phyloP scores from a whole-genome alignment of 176 grass and related monocot genomes.

The barley (Hordeum vulgare) region MorexV3_pseudomolecules_assembly NC_058523.1:22119923-22120422 shows the following conservation, averaged over 20 bases:
- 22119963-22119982: neutral
- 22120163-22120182: neutral
- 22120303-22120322: too few species aligned
- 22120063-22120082: neutral
- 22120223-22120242: too few species aligned
- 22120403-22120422: too few species aligned
- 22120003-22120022: neutral
- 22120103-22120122: neutral
- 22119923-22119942: neutral
- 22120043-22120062: neutral
- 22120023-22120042: neutral
- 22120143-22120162: neutral
- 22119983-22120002: constrained; percentile 8
- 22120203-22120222: too few species aligned
- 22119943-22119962: neutral
- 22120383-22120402: too few species aligned
- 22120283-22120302: too few species aligned
- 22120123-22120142: neutral
- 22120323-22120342: too few species aligned
- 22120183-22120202: too few species aligned
- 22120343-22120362: too few species aligned
- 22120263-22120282: too few species aligned
- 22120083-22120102: neutral
- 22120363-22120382: too few species aligned
- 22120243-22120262: too few species aligned